Conservation (phyloP, 1,284 basidiomycete genomes). For the Microbotryum intermedium region DNA sequence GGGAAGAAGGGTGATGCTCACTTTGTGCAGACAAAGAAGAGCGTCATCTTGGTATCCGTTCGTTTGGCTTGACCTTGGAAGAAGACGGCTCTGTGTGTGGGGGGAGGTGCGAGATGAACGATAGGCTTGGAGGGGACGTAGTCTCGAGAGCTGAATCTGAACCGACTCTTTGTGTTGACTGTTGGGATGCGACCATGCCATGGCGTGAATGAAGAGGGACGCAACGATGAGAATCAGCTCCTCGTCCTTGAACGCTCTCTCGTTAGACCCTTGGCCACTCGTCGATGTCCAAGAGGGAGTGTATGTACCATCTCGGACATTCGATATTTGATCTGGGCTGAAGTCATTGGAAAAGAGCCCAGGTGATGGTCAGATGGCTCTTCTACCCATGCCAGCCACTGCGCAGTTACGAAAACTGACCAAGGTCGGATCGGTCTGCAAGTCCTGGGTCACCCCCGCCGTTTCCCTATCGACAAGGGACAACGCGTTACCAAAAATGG, state of each 20-base stretch:
- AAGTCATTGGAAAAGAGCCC: not conserved
- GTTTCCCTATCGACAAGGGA: slow-evolving; percentile 74
- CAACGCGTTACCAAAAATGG: too few species aligned
- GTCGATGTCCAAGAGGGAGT: not conserved
- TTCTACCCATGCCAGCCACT: too few species aligned
- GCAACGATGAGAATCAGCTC: not conserved
- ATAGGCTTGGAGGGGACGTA: not conserved
- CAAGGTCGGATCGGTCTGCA: slow-evolving; percentile 84
- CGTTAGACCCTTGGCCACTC: not conserved
- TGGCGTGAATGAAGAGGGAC: not conserved
- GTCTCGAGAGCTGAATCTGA: not conserved
- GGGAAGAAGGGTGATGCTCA: slow-evolving; percentile 51
- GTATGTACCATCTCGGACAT: slow-evolving; percentile 40
- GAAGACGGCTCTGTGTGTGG: slow-evolving; percentile 63
- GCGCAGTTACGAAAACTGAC: slow-evolving; percentile 43
- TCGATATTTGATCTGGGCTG: slow-evolving; percentile 41
- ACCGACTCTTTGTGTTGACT: slow-evolving; percentile 38
- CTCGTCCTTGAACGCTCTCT: not conserved
- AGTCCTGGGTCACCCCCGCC: slow-evolving; percentile 79
- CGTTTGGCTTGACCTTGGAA: slow-evolving; percentile 93
- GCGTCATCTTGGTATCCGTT: slow-evolving; percentile 81
- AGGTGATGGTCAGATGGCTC: too few species aligned
- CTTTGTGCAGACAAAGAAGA: slow-evolving; percentile 85
- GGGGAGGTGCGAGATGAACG: not conserved
- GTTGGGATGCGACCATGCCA: not conserved